Evolutionary conservation across 345 rosid genomes (phyloP).

Genomic region (Firmiana major): DNA sequence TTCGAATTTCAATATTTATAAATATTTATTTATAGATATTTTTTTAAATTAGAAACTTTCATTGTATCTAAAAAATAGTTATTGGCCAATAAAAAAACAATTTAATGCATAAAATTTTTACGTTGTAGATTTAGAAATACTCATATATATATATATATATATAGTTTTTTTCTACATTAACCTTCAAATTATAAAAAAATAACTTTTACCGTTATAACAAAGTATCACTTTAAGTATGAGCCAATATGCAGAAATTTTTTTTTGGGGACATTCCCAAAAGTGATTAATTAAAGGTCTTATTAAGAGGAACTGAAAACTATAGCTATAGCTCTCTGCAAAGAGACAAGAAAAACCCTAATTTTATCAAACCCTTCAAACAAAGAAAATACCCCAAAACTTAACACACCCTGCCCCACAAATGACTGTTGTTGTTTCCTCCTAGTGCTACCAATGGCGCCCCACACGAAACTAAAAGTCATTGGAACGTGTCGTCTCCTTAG

Average conservation of each 20-base stretch:
- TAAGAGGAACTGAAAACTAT: slow-evolving; percentile 1
- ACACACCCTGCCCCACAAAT: background rate
- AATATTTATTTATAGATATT: too few species aligned
- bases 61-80: background rate
- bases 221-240: too few species aligned
- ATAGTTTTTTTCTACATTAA: too few species aligned
- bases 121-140: too few species aligned
- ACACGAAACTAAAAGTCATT: background rate
- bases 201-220: too few species aligned
- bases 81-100: too few species aligned
- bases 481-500: background rate
- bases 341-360: slow-evolving; percentile 1
- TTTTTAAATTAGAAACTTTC: too few species aligned
- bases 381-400: background rate
- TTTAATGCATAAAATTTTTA: too few species aligned
- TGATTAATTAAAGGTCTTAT: background rate
- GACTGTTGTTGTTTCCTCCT: slow-evolving; percentile 7
- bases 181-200: too few species aligned
- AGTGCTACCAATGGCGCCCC: background rate
- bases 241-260: background rate
- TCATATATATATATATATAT: too few species aligned
- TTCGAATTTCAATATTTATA: too few species aligned
- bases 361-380: background rate
- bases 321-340: background rate
- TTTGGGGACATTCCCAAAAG: background rate